These are phyloP conservation scores for Hemerocallis citrina DNA, from an alignment of 106 monocot genomes.

Conservation along the genomic window DNA sequence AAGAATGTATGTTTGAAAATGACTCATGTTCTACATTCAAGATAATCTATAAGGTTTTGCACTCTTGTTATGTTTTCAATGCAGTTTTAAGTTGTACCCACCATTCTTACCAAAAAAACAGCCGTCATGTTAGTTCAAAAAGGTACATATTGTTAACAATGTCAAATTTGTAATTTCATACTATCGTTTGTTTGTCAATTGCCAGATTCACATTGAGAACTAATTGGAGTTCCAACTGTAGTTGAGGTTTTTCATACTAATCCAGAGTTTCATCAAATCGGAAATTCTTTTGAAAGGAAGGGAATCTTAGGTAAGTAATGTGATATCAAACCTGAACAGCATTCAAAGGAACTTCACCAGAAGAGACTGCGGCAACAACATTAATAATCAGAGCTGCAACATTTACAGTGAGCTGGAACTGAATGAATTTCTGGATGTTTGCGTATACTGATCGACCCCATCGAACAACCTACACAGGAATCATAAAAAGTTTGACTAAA, in stretches of 20 bases:
- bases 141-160: background rate
- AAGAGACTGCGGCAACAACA: conserved; percentile 69
- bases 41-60: too few relatives aligned
- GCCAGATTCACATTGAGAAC: too few relatives aligned
- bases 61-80: too few relatives aligned
- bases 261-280: too few relatives aligned
- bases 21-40: too few relatives aligned
- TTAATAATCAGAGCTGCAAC: conserved; percentile 82
- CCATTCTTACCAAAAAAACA: background rate
- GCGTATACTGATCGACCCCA: conserved; percentile 92
- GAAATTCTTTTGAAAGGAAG: background rate
- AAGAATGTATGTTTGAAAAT: too few relatives aligned
- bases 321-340: conserved; percentile 63
- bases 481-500: background rate
- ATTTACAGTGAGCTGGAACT: conserved; percentile 94
- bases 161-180: background rate
- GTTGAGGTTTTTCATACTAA: too few relatives aligned
- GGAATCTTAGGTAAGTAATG: background rate
- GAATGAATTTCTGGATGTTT: conserved; percentile 94
- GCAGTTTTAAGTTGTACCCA: too few relatives aligned
- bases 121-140: background rate
- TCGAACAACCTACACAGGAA: conserved; percentile 60
- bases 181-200: background rate
- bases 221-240: too few relatives aligned
- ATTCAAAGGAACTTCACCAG: conserved; percentile 77